A percentile compares a stretch with the other conserved stretches of the same genome.
phyloP scores from a whole-genome alignment of 805 yeast species.

The Candida yuanshanica region DNA sequence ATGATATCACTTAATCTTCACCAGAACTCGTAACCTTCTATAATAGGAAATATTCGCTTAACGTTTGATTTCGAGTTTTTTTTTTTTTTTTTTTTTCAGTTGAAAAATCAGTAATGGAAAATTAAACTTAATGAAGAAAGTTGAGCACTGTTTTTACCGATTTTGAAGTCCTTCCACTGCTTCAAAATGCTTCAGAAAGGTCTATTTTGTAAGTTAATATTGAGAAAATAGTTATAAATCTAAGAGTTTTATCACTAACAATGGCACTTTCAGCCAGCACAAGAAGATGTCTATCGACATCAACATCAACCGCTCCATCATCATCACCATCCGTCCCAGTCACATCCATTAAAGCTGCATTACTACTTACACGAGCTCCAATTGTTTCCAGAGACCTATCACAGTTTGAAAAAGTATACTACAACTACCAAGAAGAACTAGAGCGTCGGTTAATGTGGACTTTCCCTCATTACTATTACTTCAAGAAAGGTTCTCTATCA shows the following conservation, averaged over 20 bases:
- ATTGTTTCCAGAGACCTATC: slow-evolving; percentile 73
- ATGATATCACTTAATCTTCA: too few relatives aligned
- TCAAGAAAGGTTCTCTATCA: slow-evolving; percentile 81
- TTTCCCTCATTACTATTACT: slow-evolving; percentile 89
- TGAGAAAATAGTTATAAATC: too few relatives aligned
- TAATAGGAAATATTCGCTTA: not conserved
- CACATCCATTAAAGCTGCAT: slow-evolving; percentile 35
- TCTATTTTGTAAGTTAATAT: not conserved
- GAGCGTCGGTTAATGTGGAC: slow-evolving; percentile 96
- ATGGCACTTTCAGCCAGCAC: slow-evolving; percentile 9
- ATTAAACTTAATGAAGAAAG: not conserved
- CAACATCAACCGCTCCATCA: slow-evolving; percentile 15
- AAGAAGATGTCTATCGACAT: slow-evolving; percentile 20
- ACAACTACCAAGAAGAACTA: slow-evolving; percentile 77
- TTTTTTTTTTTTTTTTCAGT: not conserved
- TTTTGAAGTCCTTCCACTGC: not conserved
- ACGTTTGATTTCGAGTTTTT: not conserved
- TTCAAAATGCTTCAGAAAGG: not conserved
- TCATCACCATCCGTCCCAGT: slow-evolving; percentile 15
- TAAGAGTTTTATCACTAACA: too few relatives aligned
- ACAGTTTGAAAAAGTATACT: slow-evolving; percentile 68
- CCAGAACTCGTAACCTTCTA: not conserved
- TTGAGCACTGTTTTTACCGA: not conserved
- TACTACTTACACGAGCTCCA: slow-evolving; percentile 77
- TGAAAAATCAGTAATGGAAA: not conserved